A percentile compares a stretch with the other conserved stretches of the same genome.
Conservation (phyloP, 805 yeast species). For the Ogataea angusta region DNA sequence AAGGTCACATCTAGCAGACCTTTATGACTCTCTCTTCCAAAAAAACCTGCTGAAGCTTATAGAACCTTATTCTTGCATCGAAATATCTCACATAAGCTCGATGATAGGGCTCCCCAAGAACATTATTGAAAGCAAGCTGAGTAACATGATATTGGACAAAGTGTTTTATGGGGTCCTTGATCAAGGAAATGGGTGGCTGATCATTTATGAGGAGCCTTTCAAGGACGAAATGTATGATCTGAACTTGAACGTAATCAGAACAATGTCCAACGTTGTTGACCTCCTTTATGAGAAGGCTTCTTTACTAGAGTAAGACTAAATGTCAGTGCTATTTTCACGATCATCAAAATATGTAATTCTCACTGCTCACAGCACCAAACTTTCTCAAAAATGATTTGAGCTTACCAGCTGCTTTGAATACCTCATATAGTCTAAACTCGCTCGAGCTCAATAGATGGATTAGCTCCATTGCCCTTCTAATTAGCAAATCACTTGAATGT, state of each 20-base stretch:
- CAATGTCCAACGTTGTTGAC: conserved; percentile 86
- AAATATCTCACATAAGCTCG: conserved; percentile 80
- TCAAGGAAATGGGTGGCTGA: conserved; percentile 97
- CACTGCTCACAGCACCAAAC: conserved; percentile 53
- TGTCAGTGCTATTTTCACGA: too few species aligned
- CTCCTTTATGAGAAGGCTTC: conserved; percentile 91
- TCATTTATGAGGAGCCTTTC: conserved; percentile 84
- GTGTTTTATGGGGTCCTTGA: conserved; percentile 95
- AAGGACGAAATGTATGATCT: conserved; percentile 87
- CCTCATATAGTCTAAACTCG: conserved; percentile 51
- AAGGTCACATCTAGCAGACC: conserved; percentile 85
- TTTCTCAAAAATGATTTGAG: conserved; percentile 43
- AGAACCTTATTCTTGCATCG: conserved; percentile 96
- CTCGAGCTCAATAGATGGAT: conserved; percentile 69
- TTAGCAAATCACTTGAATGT: conserved; percentile 38
- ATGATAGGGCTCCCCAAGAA: conserved; percentile 82
- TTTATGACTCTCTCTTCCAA: conserved; percentile 89
- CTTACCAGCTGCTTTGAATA: conserved; percentile 56
- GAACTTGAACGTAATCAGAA: conserved; percentile 80
- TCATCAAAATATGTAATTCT: conserved; percentile 19
- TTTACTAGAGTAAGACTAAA: conserved; percentile 52
- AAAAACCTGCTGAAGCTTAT: conserved; percentile 91
- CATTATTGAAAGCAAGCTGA: conserved; percentile 89
- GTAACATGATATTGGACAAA: conserved; percentile 95
- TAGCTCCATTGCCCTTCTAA: conserved; percentile 55